These are phyloP conservation scores for Flaveria ramosissima DNA, from an alignment of 129 eudicot species.

Conservation along the genomic window DNA sequence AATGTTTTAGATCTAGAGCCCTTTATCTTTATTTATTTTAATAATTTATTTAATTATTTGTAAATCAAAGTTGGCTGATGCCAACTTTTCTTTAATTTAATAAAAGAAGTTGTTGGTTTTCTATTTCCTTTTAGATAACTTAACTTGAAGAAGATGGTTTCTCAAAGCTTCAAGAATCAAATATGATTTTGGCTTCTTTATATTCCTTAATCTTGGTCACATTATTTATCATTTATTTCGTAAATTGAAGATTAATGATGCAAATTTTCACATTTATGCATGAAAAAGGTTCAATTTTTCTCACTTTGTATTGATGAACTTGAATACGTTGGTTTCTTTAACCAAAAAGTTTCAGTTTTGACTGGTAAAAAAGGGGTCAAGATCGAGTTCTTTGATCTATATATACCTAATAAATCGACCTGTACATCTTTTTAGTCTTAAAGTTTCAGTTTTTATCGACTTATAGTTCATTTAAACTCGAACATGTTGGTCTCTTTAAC, in stretches of 20 bases:
- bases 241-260: background rate
- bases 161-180: slow-evolving; percentile 36
- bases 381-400: too few species aligned
- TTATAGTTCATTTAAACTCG: background rate
- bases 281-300: slow-evolving; percentile 15
- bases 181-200: slow-evolving; percentile 25
- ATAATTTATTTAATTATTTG: background rate
- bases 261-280: background rate
- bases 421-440: background rate
- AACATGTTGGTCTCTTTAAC: background rate
- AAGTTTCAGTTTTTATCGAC: background rate
- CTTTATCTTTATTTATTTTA: slow-evolving; percentile 33
- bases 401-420: background rate
- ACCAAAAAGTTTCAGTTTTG: slow-evolving; percentile 27
- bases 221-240: slow-evolving; percentile 13
- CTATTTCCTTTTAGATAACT: slow-evolving; percentile 20
- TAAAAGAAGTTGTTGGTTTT: slow-evolving; percentile 25
- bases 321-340: slow-evolving; percentile 18
- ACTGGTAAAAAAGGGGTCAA: background rate
- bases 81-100: slow-evolving; percentile 50
- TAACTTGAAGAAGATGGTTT: slow-evolving; percentile 38
- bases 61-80: slow-evolving; percentile 42
- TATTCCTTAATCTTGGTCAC: slow-evolving; percentile 7
- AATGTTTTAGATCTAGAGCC: slow-evolving; percentile 32
- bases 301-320: background rate